These are phyloP conservation scores for Stenocarpella maydis DNA, from an alignment of 2,329 filamentous ascomycete genomes.

Conservation along the genomic window DNA sequence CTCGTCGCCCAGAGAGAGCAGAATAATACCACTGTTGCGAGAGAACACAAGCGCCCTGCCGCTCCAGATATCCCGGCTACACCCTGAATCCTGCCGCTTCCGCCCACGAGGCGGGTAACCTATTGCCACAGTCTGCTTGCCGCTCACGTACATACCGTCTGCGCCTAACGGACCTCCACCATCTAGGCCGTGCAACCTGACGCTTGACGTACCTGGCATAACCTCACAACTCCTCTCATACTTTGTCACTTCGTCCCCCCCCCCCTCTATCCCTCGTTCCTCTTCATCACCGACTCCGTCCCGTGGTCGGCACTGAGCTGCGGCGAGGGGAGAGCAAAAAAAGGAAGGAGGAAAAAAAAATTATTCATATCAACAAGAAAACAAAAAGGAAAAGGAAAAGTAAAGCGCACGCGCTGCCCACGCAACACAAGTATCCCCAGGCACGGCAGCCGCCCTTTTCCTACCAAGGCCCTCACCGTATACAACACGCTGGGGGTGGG, in stretches of 20 bases:
- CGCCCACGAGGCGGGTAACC: conserved; percentile 41
- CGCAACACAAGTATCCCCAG: conserved; percentile 33
- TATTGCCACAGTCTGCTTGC: conserved; percentile 40
- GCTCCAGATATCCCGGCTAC: conserved; percentile 35
- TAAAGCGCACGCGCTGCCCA: conserved; percentile 28
- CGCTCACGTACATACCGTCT: conserved; percentile 45
- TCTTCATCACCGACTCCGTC: conserved; percentile 6
- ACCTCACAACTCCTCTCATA: conserved; percentile 21
- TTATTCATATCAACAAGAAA: too few relatives aligned
- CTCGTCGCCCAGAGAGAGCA: conserved; percentile 20
- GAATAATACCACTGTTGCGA: conserved; percentile 42
- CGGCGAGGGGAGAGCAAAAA: neutral
- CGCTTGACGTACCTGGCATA: conserved; percentile 34
- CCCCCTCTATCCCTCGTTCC: conserved; percentile 30
- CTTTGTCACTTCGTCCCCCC: conserved; percentile 24
- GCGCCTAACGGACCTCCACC: conserved; percentile 41
- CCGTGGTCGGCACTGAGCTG: conserved; percentile 15
- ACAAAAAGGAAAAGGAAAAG: too few relatives aligned
- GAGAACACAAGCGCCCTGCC: conserved; percentile 46
- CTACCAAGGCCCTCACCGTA: conserved; percentile 36
- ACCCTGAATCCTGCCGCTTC: conserved; percentile 38
- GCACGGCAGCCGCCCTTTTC: conserved; percentile 34
- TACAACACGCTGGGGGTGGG: conserved; percentile 27
- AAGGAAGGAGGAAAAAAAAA: too few relatives aligned
- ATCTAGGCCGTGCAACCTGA: conserved; percentile 36